These are phyloP conservation scores for Cnidoscolus chayamansa DNA, from an alignment of 441 rosid genomes.

Conservation along the genomic window DNA sequence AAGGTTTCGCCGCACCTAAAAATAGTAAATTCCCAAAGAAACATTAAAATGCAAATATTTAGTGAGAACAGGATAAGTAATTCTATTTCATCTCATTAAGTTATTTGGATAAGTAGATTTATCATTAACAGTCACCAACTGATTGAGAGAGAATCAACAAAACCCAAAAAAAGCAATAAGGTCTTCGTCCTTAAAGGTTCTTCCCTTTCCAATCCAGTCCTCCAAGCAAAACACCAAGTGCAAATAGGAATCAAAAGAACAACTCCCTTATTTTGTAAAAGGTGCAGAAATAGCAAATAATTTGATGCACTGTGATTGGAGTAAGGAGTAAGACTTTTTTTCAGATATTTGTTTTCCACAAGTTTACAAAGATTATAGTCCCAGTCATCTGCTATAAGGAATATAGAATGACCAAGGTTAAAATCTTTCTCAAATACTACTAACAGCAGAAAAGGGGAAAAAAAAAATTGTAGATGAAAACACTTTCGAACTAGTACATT, in stretches of 20 bases:
- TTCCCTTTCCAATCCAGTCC: not conserved
- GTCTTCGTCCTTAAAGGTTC: not conserved
- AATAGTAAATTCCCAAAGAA: slow-evolving; percentile 22
- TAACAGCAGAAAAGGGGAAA: too few species aligned
- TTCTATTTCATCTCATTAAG: not conserved
- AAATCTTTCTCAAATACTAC: too few species aligned
- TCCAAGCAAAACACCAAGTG: slow-evolving; percentile 5
- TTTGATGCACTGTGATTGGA: not conserved
- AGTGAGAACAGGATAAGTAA: slow-evolving; percentile 1
- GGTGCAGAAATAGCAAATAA: not conserved
- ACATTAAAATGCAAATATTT: slow-evolving; percentile 7
- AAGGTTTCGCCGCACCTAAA: slow-evolving; percentile 93
- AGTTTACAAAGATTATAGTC: not conserved
- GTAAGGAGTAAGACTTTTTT: not conserved
- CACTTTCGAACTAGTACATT: too few species aligned
- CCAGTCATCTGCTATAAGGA: too few species aligned
- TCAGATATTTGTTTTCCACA: not conserved
- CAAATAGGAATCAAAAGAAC: not conserved
- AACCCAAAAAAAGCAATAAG: not conserved
- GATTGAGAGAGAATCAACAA: not conserved
- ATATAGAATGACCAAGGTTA: too few species aligned
- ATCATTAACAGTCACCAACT: not conserved
- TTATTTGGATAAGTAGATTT: not conserved
- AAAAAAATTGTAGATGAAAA: too few species aligned
- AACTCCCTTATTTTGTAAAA: not conserved